phyloP scores from a whole-genome alignment of 805 yeast genomes.

The Saturnispora serradocipensis region DNA sequence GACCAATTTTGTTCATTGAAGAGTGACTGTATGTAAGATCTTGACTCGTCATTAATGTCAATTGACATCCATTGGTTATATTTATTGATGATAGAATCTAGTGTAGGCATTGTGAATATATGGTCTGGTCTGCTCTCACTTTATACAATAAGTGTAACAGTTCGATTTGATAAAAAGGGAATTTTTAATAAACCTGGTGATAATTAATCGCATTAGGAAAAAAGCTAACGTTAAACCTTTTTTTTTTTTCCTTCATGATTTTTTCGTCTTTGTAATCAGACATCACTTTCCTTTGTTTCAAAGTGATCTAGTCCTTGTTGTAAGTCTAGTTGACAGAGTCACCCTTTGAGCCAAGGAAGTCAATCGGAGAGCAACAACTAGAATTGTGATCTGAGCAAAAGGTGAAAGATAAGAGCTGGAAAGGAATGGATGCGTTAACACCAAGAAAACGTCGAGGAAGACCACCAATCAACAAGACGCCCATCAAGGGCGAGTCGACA shows the following conservation, averaged over 20 bases:
- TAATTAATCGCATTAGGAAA: background rate
- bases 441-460: constrained; percentile 21
- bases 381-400: background rate
- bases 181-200: background rate
- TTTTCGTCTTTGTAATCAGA: background rate
- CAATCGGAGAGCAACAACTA: background rate
- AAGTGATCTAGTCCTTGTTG: background rate
- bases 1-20: constrained; percentile 30
- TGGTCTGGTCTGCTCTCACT: background rate
- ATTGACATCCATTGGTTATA: constrained; percentile 1
- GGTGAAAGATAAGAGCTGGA: background rate
- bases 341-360: background rate
- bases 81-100: constrained; percentile 1
- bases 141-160: background rate
- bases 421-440: background rate
- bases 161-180: background rate
- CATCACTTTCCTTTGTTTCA: background rate
- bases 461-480: constrained; percentile 22
- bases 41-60: background rate
- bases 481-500: constrained; percentile 21
- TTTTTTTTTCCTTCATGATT: background rate
- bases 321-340: background rate
- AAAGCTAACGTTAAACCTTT: background rate
- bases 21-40: constrained; percentile 10
- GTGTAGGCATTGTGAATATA: background rate